phyloP scores from a whole-genome alignment of 148 eudicot species.

The Spergularia bocconei region DNA sequence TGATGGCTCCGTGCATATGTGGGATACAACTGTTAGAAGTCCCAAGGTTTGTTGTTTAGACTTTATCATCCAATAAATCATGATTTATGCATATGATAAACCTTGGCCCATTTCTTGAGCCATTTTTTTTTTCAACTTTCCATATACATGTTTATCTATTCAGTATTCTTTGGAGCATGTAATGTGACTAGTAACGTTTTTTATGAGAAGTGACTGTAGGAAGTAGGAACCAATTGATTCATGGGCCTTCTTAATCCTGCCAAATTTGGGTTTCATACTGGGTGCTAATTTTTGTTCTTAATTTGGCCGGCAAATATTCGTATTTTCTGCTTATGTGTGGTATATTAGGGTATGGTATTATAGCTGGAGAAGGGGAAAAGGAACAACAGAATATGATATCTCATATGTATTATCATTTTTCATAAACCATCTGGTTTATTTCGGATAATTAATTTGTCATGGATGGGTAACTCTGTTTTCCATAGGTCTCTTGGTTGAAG shows the following conservation, averaged over 20 bases:
- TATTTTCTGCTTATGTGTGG: too few relatives aligned
- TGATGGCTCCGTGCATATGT: constrained; percentile 89
- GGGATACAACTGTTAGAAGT: constrained; percentile 87
- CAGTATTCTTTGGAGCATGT: not conserved
- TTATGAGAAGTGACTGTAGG: not conserved
- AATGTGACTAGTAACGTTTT: too few relatives aligned
- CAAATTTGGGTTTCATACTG: not conserved
- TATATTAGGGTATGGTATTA: too few relatives aligned
- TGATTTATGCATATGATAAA: too few relatives aligned
- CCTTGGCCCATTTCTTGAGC: too few relatives aligned
- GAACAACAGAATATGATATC: not conserved
- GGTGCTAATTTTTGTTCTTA: too few relatives aligned
- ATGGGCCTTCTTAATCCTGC: not conserved
- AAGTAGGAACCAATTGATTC: not conserved
- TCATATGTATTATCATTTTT: not conserved
- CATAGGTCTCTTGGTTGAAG: constrained; percentile 92
- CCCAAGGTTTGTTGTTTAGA: constrained; percentile 61
- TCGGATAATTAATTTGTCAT: not conserved
- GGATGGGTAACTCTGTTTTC: constrained; percentile 15
- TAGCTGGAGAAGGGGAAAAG: not conserved
- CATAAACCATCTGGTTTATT: too few relatives aligned
- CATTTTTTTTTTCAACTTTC: not conserved
- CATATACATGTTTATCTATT: not conserved
- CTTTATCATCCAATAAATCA: too few relatives aligned
- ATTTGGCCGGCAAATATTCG: too few relatives aligned